Conservation (phyloP, 805 yeast species). For the Priceomyces melissophilus region DNA sequence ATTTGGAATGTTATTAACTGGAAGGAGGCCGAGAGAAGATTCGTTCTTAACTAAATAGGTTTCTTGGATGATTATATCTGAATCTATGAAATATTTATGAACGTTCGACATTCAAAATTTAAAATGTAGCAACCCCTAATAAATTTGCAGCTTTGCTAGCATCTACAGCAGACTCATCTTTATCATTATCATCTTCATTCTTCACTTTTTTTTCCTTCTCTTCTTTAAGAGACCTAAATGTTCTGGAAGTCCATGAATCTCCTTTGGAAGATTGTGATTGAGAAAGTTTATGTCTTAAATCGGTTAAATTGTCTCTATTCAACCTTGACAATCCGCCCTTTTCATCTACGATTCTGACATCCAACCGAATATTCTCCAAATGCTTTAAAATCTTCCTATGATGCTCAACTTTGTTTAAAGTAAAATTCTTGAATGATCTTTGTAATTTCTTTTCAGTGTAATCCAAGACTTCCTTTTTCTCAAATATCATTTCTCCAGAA, state of each 20-base stretch:
- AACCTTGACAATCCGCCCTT: slow-evolving; percentile 79
- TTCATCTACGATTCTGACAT: slow-evolving; percentile 70
- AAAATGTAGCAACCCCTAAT: slow-evolving; percentile 74
- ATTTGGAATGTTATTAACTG: slow-evolving; percentile 51
- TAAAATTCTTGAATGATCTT: slow-evolving; percentile 52
- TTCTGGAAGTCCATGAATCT: slow-evolving; percentile 44
- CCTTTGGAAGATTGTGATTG: slow-evolving; percentile 42
- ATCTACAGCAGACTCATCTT: slow-evolving; percentile 43
- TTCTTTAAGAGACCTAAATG: slow-evolving; percentile 32
- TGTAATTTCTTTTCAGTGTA: slow-evolving; percentile 58
- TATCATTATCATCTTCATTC: slow-evolving; percentile 23
- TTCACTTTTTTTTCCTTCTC: slow-evolving; percentile 17
- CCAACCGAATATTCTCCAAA: slow-evolving; percentile 68
- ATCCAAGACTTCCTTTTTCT: slow-evolving; percentile 56
- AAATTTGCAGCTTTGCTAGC: slow-evolving; percentile 82
- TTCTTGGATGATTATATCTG: background rate
- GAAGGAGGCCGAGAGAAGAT: slow-evolving; percentile 49
- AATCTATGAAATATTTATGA: background rate
- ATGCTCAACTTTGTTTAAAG: slow-evolving; percentile 73
- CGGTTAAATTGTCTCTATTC: slow-evolving; percentile 65
- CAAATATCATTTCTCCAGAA: slow-evolving; percentile 80
- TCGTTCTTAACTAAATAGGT: slow-evolving; percentile 4
- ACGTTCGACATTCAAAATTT: slow-evolving; percentile 5
- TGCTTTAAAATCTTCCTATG: slow-evolving; percentile 77
- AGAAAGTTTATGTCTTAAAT: slow-evolving; percentile 38